Conservation (phyloP, 2,329 filamentous ascomycete genomes). For the Diplodia seriata region DNA sequence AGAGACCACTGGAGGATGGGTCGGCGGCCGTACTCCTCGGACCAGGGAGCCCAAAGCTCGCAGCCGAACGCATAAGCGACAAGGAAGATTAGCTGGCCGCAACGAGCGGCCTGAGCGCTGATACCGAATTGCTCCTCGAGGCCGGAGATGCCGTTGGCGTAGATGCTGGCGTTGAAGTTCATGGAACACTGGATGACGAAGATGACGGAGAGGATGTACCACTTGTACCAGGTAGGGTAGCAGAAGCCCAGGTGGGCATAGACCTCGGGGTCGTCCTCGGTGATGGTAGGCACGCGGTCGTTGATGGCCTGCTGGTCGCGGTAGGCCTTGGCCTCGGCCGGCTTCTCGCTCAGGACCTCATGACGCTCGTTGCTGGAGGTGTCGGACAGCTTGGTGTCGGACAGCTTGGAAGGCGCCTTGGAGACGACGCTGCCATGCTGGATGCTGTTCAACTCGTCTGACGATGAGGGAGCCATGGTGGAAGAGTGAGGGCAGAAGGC, state of each 20-base stretch:
- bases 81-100: slow-evolving; percentile 59
- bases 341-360: slow-evolving; percentile 12
- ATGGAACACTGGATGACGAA: slow-evolving; percentile 61
- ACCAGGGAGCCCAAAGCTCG: slow-evolving; percentile 63
- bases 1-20: slow-evolving; percentile 59
- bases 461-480: slow-evolving; percentile 24
- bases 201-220: slow-evolving; percentile 59
- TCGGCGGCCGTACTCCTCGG: slow-evolving; percentile 62
- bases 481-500: background rate
- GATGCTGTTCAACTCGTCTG: slow-evolving; percentile 7
- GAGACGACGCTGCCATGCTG: slow-evolving; percentile 15
- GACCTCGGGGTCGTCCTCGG: slow-evolving; percentile 32
- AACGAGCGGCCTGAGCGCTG: slow-evolving; percentile 55
- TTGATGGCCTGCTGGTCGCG: slow-evolving; percentile 21
- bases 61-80: slow-evolving; percentile 60
- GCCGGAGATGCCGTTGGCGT: slow-evolving; percentile 55
- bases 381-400: slow-evolving; percentile 4
- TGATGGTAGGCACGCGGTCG: slow-evolving; percentile 16
- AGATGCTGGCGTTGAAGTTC: slow-evolving; percentile 63
- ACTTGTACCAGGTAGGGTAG: slow-evolving; percentile 58
- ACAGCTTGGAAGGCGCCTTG: slow-evolving; percentile 15
- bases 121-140: slow-evolving; percentile 56
- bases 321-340: slow-evolving; percentile 11
- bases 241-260: slow-evolving; percentile 56
- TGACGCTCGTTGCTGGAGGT: slow-evolving; percentile 19